These are phyloP conservation scores for Phaeosphaeria sp. DNA, from an alignment of 2,329 filamentous ascomycete species.

Conservation along the genomic window DNA sequence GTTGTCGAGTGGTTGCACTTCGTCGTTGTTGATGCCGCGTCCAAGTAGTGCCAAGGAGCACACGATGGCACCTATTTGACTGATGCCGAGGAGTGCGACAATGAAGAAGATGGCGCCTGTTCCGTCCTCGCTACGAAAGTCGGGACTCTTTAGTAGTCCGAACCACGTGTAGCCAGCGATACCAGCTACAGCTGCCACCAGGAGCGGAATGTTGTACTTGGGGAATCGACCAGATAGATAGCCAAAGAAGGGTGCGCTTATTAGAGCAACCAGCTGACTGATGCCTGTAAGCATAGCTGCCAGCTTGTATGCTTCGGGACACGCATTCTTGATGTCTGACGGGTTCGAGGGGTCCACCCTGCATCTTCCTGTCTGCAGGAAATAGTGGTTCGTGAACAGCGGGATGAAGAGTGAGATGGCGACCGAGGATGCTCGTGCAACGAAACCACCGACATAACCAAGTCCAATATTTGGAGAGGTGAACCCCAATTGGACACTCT, in stretches of 20 bases:
- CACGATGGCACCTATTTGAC: conserved; percentile 95
- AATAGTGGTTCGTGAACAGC: conserved; percentile 90
- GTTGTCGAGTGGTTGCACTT: conserved; percentile 21
- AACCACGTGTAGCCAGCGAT: conserved; percentile 80
- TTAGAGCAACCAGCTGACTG: conserved; percentile 83
- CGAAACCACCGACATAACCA: conserved; percentile 92
- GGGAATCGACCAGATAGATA: conserved; percentile 74
- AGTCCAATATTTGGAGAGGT: conserved; percentile 80
- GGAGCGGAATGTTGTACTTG: conserved; percentile 74
- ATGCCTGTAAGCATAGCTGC: conserved; percentile 87
- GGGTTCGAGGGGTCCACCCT: conserved; percentile 54
- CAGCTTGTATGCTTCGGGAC: conserved; percentile 84
- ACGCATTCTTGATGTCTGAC: conserved; percentile 80
- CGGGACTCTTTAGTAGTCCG: conserved; percentile 77
- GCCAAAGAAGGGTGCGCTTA: conserved; percentile 87
- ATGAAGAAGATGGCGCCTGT: conserved; percentile 74
- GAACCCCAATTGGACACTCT: conserved; percentile 67
- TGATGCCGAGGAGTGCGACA: conserved; percentile 82
- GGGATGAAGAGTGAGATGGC: conserved; percentile 95
- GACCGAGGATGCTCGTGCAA: conserved; percentile 91
- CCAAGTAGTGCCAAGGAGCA: conserved; percentile 91
- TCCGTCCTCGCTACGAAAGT: conserved; percentile 74
- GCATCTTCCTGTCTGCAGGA: conserved; percentile 81
- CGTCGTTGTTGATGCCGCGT: conserved; percentile 71
- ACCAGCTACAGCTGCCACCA: conserved; percentile 75